Percentiles rank a stretch among this genome's conserved stretches.
Conservation (phyloP, 768 basidiomycete genomes). For the Boletus rex-veris region DNA sequence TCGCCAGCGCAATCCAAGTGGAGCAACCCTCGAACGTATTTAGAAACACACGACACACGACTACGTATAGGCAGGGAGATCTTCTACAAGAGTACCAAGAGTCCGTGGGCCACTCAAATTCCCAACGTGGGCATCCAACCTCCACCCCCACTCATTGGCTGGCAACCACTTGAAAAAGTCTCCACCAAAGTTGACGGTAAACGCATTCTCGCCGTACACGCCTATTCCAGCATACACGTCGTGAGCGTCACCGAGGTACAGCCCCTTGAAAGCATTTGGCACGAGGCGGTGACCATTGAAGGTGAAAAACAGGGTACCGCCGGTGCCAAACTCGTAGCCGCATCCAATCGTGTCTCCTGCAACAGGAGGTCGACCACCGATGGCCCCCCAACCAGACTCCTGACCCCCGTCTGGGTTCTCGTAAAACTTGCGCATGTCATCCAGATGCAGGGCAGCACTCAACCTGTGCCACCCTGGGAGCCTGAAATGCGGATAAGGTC, state of each 20-base stretch:
- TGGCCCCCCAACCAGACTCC: slow-evolving; percentile 36
- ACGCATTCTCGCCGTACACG: slow-evolving; percentile 42
- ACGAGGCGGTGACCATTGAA: slow-evolving; percentile 53
- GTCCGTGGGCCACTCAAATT: slow-evolving; percentile 28
- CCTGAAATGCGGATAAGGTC: slow-evolving; percentile 62
- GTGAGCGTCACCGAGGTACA: slow-evolving; percentile 45
- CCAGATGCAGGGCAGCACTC: slow-evolving; percentile 63
- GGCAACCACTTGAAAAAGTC: slow-evolving; percentile 58
- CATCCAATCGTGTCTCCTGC: slow-evolving; percentile 57
- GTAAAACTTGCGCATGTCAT: slow-evolving; percentile 72
- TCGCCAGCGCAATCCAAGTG: no score
- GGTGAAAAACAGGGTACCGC: slow-evolving; percentile 47
- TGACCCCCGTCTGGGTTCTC: slow-evolving; percentile 65
- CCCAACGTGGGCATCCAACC: slow-evolving; percentile 61
- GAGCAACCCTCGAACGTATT: no score
- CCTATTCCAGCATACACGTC: slow-evolving; percentile 69
- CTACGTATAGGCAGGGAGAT: slow-evolving; percentile 35
- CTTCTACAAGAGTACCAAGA: slow-evolving; percentile 32
- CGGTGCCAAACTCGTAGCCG: slow-evolving; percentile 55
- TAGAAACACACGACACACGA: no score
- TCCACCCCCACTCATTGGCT: slow-evolving; percentile 65
- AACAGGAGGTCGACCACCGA: slow-evolving; percentile 31
- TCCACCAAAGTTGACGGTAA: slow-evolving; percentile 59
- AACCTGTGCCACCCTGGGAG: slow-evolving; percentile 71
- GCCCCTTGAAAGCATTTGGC: slow-evolving; percentile 44